These are phyloP conservation scores for Vigna hirtella DNA, from an alignment of 306 rosid genomes.

Conservation along the genomic window DNA sequence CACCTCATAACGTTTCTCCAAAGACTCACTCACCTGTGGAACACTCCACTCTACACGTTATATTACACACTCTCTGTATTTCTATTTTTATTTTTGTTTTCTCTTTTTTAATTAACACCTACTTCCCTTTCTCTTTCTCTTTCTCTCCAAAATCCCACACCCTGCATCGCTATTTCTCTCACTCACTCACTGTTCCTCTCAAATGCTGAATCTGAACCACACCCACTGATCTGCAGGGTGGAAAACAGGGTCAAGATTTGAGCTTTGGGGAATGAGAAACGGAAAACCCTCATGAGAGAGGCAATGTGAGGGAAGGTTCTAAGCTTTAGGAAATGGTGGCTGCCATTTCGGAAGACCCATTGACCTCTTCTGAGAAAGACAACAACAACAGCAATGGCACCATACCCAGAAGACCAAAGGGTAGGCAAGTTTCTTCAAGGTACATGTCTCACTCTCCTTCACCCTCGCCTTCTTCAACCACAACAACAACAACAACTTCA, in stretches of 20 bases:
- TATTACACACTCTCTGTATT: neutral
- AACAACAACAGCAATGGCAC: slow-evolving; percentile 47
- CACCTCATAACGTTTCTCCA: slow-evolving; percentile 53
- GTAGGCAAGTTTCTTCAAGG: slow-evolving; percentile 91
- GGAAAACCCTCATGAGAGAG: slow-evolving; percentile 30
- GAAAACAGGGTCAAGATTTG: slow-evolving; percentile 36
- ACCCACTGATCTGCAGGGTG: slow-evolving; percentile 54
- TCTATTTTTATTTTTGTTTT: neutral
- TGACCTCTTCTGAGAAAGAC: slow-evolving; percentile 61
- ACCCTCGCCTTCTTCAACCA: slow-evolving; percentile 68
- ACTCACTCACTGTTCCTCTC: slow-evolving; percentile 42
- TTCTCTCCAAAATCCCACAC: slow-evolving; percentile 45
- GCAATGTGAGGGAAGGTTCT: slow-evolving; percentile 63
- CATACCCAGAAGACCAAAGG: slow-evolving; percentile 66
- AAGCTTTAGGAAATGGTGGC: slow-evolving; percentile 73
- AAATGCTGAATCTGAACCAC: slow-evolving; percentile 54
- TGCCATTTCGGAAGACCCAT: slow-evolving; percentile 75
- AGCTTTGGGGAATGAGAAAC: neutral
- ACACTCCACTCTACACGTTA: slow-evolving; percentile 24
- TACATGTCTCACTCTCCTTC: slow-evolving; percentile 93
- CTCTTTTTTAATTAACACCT: slow-evolving; percentile 40
- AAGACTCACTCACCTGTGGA: slow-evolving; percentile 45
- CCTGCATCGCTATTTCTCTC: slow-evolving; percentile 43
- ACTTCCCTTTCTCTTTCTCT: slow-evolving; percentile 49
- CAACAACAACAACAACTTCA: slow-evolving; percentile 47